Evolutionary conservation across 2,329 filamentous ascomycete genomes (phyloP), one percentile per base, ranked within the genome.

Genomic region (Sclerotinia sclerotiorum): DNA sequence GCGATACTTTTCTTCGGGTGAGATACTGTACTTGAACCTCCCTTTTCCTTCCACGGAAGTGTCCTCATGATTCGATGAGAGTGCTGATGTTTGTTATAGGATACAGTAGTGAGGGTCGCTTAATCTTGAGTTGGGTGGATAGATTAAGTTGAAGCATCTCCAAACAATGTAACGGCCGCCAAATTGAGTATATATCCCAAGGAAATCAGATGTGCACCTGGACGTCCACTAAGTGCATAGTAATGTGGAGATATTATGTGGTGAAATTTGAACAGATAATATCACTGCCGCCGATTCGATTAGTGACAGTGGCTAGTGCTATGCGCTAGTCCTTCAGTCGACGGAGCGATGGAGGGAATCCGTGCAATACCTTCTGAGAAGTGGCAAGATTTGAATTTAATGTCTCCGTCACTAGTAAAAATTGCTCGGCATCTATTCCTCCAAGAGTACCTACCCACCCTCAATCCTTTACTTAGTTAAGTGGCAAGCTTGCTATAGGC

Each of bases 21-120:
- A 3, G 35, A 52, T 21, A 55, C 44, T 24, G 67, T 57, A 35
- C 70, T 52, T 7, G 62, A 65, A n/a, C 46, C 67, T n/a, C 65
- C 60, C 13, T 44, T 63, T 15, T 63, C 68, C 32, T 67, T 61
- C 75, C 75, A 77, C 17, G 74, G 74, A 19, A 77, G 72, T 17
- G 67, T 76, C 67, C 75, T 68, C 75, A 76, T 76, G 6, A 32
- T 69, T 56, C 17, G 46, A 39, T 24, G 5, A 48, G 17, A 19
- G 29, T 46, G 19, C 57, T 39, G n/a, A 24, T 19, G 21, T 27
- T 29, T 51, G 58, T 21, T 44, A 19, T 24, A 35, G n/a, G 42
- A 21, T 32, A 32, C 17, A 61, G 19, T n/a, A 15, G 48, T 29
- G 42, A 2, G 21, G 21, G 29, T 17, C 19, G 11, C 19, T 24